These are phyloP conservation scores for Cyberlindnera maritima DNA, from an alignment of 805 yeast species.

Conservation along the genomic window DNA sequence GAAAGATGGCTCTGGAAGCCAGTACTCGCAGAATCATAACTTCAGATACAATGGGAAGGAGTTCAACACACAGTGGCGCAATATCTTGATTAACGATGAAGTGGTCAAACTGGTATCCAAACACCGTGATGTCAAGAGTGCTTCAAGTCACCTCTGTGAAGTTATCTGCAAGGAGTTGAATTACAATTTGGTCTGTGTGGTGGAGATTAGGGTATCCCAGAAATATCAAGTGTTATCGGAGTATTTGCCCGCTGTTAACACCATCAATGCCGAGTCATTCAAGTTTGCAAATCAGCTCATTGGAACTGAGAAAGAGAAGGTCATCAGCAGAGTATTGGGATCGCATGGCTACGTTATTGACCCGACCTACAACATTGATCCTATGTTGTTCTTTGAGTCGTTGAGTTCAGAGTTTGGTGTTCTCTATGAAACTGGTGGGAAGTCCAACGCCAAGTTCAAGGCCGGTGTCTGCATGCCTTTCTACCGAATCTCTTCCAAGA, in stretches of 20 bases:
- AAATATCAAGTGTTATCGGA: slow-evolving; percentile 39
- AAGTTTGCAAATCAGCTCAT: slow-evolving; percentile 37
- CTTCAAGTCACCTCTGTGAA: slow-evolving; percentile 40
- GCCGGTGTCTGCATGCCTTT: slow-evolving; percentile 56
- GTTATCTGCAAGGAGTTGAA: slow-evolving; percentile 33
- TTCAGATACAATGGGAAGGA: slow-evolving; percentile 39
- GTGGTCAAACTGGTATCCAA: slow-evolving; percentile 36
- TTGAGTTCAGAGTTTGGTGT: slow-evolving; percentile 54
- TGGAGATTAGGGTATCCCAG: slow-evolving; percentile 52
- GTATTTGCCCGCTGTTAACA: slow-evolving; percentile 43
- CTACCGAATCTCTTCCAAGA: slow-evolving; percentile 39
- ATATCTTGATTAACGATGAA: slow-evolving; percentile 29
- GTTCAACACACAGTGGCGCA: slow-evolving; percentile 18
- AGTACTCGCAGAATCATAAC: slow-evolving; percentile 50
- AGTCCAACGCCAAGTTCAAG: slow-evolving; percentile 33
- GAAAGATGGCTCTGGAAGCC: slow-evolving; percentile 62
- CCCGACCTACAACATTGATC: slow-evolving; percentile 26
- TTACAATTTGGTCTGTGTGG: slow-evolving; percentile 45
- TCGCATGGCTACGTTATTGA: slow-evolving; percentile 30
- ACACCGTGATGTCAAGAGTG: slow-evolving; percentile 41
- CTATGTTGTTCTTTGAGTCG: slow-evolving; percentile 40
- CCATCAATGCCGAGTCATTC: slow-evolving; percentile 44
- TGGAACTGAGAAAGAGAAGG: slow-evolving; percentile 36
- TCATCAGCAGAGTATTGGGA: slow-evolving; percentile 46
- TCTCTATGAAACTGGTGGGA: slow-evolving; percentile 33